phyloP scores from a whole-genome alignment of 2,329 filamentous ascomycete genomes.

The Neofusicoccum umdonicola region DNA sequence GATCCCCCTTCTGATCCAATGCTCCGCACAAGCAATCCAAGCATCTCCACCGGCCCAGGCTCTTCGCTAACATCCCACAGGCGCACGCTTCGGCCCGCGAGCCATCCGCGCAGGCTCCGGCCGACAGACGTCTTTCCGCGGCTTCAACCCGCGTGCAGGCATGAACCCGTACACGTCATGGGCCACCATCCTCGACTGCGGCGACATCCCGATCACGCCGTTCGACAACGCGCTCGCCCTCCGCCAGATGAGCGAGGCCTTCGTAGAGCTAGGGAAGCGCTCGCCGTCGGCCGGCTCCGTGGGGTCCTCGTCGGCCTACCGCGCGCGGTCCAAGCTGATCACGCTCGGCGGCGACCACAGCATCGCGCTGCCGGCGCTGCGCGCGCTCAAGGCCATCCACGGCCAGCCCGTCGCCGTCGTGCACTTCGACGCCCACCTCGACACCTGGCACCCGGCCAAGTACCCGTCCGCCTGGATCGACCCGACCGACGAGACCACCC shows the following conservation, averaged over 20 bases:
- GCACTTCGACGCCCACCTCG: constrained; percentile 64
- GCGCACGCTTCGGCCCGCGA: constrained; percentile 74
- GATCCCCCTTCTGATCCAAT: neutral
- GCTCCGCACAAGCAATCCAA: neutral
- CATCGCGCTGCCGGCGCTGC: constrained; percentile 51
- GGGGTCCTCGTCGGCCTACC: constrained; percentile 40
- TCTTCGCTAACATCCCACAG: constrained; percentile 20
- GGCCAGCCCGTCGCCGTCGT: constrained; percentile 47
- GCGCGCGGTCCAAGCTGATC: constrained; percentile 46
- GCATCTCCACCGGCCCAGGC: neutral
- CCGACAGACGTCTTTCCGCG: constrained; percentile 75
- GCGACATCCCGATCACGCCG: constrained; percentile 83
- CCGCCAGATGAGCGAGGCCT: constrained; percentile 79
- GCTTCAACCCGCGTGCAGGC: constrained; percentile 76
- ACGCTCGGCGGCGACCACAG: constrained; percentile 52
- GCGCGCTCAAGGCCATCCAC: constrained; percentile 47
- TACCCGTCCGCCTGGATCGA: constrained; percentile 75
- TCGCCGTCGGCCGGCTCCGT: constrained; percentile 35
- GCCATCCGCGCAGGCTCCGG: constrained; percentile 82
- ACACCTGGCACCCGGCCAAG: constrained; percentile 80
- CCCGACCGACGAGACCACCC: constrained; percentile 51
- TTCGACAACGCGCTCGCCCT: constrained; percentile 82
- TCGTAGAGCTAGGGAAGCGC: constrained; percentile 63
- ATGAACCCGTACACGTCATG: constrained; percentile 82
- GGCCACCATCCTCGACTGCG: constrained; percentile 81